Evolutionary conservation across 768 basidiomycete genomes (phyloP).

Genomic region (Fistulinella prunicolor): DNA sequence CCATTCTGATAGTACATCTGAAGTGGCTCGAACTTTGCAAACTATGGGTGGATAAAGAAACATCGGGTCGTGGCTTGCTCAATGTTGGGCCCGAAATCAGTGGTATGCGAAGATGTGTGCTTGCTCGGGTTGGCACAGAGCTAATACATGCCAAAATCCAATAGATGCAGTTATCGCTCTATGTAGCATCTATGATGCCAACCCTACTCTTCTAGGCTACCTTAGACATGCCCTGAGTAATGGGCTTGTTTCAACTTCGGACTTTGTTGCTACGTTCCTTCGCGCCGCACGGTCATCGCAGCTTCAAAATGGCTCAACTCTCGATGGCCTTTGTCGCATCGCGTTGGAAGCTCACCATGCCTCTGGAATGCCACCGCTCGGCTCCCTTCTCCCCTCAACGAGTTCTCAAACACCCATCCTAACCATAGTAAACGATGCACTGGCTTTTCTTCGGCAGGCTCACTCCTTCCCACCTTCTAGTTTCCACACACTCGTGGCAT

Average conservation of each 20-base stretch:
- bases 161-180: slow-evolving; percentile 69
- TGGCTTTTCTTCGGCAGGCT: slow-evolving; percentile 57
- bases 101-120: slow-evolving; percentile 42
- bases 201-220: slow-evolving; percentile 65
- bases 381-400: slow-evolving; percentile 51
- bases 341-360: slow-evolving; percentile 64
- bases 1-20: slow-evolving; percentile 2
- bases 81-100: slow-evolving; percentile 56
- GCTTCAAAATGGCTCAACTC: slow-evolving; percentile 59
- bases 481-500: slow-evolving; percentile 55
- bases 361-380: slow-evolving; percentile 49
- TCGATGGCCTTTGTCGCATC: slow-evolving; percentile 67
- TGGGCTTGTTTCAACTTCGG: slow-evolving; percentile 53
- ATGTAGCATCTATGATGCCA: slow-evolving; percentile 67
- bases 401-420: slow-evolving; percentile 50
- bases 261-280: slow-evolving; percentile 64
- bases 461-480: slow-evolving; percentile 47
- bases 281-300: slow-evolving; percentile 63
- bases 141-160: slow-evolving; percentile 1
- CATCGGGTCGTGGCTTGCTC: slow-evolving; percentile 32
- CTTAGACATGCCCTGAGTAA: slow-evolving; percentile 56
- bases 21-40: slow-evolving; percentile 71
- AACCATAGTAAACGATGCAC: slow-evolving; percentile 55
- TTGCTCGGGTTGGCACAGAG: neutral
- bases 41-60: slow-evolving; percentile 54